These are phyloP conservation scores for Aureobasidium lini DNA, from an alignment of 2,329 filamentous ascomycete genomes.

Conservation along the genomic window DNA sequence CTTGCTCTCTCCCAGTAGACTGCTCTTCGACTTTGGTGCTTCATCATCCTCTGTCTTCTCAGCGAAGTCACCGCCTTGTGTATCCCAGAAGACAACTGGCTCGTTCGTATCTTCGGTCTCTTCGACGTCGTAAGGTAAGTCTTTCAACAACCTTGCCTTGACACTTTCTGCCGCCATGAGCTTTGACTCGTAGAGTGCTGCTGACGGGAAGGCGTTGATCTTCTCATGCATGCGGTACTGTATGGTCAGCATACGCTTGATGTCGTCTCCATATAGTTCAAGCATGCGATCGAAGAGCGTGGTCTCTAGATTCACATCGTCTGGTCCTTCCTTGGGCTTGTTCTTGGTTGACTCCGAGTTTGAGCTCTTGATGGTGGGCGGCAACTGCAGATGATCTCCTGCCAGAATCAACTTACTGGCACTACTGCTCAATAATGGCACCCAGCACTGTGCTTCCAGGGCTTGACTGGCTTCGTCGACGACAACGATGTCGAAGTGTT, in stretches of 20 bases:
- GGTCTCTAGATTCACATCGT: conserved; percentile 56
- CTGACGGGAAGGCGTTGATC: conserved; percentile 92
- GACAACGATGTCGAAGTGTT: conserved; percentile 86
- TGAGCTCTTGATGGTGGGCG: conserved; percentile 84
- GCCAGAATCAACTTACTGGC: conserved; percentile 80
- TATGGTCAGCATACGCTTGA: conserved; percentile 92
- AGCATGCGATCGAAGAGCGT: conserved; percentile 90
- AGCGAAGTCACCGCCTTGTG: conserved; percentile 85
- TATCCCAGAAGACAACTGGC: conserved; percentile 89
- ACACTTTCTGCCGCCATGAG: conserved; percentile 77
- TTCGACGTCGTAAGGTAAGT: conserved; percentile 68
- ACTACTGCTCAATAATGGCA: conserved; percentile 64
- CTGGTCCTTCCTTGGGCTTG: conserved; percentile 25
- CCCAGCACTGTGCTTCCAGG: conserved; percentile 95
- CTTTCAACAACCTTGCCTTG: conserved; percentile 63
- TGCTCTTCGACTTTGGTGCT: conserved; percentile 59
- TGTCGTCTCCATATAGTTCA: conserved; percentile 66
- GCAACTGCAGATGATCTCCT: conserved; percentile 88
- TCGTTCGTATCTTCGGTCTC: conserved; percentile 81
- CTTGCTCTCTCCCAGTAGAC: conserved; percentile 67
- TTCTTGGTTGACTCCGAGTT: conserved; percentile 34
- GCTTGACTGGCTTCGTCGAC: conserved; percentile 96
- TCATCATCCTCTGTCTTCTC: conserved; percentile 72
- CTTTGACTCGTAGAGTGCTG: conserved; percentile 75
- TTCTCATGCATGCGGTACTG: conserved; percentile 97